Percentiles rank a stretch among this genome's conserved stretches.
Conservation (phyloP, 192 early-diverging fungal genomes). For the Gryganskiella cystojenkinii region DNA sequence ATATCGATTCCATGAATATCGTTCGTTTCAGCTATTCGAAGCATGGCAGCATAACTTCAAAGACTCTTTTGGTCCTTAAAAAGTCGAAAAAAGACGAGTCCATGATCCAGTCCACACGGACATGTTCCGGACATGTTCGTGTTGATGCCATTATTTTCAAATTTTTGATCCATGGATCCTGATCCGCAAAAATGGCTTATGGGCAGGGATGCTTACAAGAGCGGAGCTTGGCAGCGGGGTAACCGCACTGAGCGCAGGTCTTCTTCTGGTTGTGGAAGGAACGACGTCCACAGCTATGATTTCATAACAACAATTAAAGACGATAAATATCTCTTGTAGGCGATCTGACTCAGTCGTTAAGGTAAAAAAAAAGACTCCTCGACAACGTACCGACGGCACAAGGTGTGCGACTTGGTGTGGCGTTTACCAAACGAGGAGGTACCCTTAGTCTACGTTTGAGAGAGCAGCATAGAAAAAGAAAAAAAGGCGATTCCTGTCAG, state of each 20-base stretch:
- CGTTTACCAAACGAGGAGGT: conserved; percentile 99
- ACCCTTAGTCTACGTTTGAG: conserved; percentile 89
- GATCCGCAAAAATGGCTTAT: not conserved
- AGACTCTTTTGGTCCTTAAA: no score
- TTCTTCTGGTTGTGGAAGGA: conserved; percentile 99
- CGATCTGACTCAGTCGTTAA: no score
- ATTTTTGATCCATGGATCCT: not conserved
- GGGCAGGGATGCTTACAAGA: conserved; percentile 70
- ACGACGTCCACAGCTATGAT: conserved; percentile 84
- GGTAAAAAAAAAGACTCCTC: no score
- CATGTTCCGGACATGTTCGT: no score
- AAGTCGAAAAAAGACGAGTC: no score
- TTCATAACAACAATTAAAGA: not conserved
- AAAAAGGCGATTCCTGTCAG: conserved; percentile 1
- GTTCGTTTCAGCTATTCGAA: no score
- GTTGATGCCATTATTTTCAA: no score
- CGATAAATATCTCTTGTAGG: no score
- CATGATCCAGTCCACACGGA: no score
- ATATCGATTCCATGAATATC: no score
- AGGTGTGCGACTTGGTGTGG: conserved; percentile 99
- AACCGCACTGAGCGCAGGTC: conserved; percentile 99
- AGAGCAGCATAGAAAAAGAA: not conserved
- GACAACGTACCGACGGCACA: conserved; percentile 85
- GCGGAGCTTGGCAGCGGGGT: conserved; percentile 98
- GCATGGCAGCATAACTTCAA: no score